Conservation (phyloP, 345 rosid genomes). For the Melaleuca quinquenervia region DNA sequence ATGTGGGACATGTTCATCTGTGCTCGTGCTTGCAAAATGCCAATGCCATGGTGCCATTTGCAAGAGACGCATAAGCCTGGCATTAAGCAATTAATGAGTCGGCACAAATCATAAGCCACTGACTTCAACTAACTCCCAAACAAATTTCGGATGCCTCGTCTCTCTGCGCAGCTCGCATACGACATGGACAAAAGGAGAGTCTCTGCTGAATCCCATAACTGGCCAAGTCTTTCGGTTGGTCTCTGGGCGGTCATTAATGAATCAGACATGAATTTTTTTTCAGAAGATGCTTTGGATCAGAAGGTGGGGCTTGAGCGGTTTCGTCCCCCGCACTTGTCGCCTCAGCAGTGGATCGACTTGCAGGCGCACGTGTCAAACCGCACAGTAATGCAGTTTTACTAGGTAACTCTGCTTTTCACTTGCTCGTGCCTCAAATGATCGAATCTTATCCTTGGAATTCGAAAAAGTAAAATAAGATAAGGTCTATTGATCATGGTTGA, state of each 20-base stretch:
- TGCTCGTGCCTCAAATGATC: neutral
- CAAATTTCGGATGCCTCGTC: neutral
- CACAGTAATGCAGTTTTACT: neutral
- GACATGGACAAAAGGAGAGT: neutral
- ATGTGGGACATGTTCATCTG: constrained; percentile 27
- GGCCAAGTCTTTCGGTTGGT: neutral
- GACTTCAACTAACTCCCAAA: neutral
- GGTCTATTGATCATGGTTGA: neutral
- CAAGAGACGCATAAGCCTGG: neutral
- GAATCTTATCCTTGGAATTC: neutral
- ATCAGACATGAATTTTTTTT: neutral
- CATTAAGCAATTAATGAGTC: constrained; percentile 2
- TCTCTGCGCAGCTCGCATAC: neutral
- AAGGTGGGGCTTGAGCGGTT: neutral
- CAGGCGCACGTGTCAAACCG: neutral
- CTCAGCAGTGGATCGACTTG: neutral
- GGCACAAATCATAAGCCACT: constrained; percentile 4
- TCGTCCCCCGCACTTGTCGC: neutral
- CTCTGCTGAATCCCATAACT: neutral
- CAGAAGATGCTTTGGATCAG: neutral
- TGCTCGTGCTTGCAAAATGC: neutral
- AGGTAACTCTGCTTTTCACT: neutral
- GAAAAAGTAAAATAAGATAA: neutral
- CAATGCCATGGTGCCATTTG: neutral
- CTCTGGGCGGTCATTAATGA: neutral